Evolutionary conservation across 495 filamentous ascomycete genomes (phyloP).

Genomic region (Neurospora intermedia): DNA sequence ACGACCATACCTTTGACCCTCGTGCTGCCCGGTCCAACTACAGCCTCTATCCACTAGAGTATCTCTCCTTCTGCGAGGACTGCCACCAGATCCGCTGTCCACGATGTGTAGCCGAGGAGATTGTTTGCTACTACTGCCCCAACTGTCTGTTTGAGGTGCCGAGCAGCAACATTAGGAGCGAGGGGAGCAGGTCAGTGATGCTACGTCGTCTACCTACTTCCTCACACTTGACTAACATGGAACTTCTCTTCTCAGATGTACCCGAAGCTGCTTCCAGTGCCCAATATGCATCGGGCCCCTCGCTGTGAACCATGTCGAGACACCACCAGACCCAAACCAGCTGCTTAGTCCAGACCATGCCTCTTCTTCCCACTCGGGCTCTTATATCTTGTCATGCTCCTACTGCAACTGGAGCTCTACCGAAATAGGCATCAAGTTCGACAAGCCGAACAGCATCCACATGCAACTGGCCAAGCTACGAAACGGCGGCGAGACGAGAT

Average conservation of each 20-base stretch:
- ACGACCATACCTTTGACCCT: conserved; percentile 78
- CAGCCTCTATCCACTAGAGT: conserved; percentile 86
- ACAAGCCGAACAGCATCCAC: conserved; percentile 75
- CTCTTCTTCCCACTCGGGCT: conserved; percentile 32
- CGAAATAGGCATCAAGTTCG: conserved; percentile 83
- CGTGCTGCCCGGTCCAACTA: conserved; percentile 73
- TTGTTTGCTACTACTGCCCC: conserved; percentile 91
- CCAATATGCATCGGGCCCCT: conserved; percentile 79
- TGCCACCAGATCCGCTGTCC: conserved; percentile 93
- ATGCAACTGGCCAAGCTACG: conserved; percentile 58
- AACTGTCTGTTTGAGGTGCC: conserved; percentile 92
- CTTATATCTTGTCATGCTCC: conserved; percentile 71
- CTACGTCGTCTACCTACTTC: background rate
- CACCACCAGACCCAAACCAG: conserved; percentile 32
- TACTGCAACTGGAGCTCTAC: conserved; percentile 88
- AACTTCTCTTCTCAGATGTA: conserved; percentile 52
- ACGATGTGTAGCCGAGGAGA: conserved; percentile 82
- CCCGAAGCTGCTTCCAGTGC: conserved; percentile 89
- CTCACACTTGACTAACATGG: background rate
- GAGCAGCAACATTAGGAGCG: conserved; percentile 76
- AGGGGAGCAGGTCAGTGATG: conserved; percentile 75
- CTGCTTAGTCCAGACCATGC: conserved; percentile 27
- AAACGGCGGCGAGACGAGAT: conserved; percentile 36
- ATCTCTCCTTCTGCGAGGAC: conserved; percentile 90
- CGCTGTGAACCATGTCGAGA: conserved; percentile 55